Conservation (phyloP, 1,284 basidiomycete species). For the Fistulina hepatica region DNA sequence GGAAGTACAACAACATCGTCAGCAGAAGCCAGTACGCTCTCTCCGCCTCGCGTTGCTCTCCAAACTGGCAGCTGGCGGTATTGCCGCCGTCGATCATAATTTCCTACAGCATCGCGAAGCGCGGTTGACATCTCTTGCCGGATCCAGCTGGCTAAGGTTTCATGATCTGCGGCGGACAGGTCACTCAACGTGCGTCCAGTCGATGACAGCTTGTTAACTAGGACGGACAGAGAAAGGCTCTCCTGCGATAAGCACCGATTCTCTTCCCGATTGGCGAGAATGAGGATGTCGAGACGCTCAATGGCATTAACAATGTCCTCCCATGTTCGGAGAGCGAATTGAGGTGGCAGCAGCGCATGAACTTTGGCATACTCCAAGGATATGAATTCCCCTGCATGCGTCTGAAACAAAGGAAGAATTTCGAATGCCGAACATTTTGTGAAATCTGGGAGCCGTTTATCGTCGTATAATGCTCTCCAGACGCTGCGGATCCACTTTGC, state of each 20-base stretch:
- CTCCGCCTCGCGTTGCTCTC: no score
- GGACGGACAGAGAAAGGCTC: constrained; percentile 5
- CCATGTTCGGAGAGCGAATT: constrained; percentile 1
- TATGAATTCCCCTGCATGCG: constrained; percentile 7
- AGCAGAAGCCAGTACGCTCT: no score
- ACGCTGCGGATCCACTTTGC: constrained; percentile 7
- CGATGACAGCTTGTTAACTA: constrained; percentile 7
- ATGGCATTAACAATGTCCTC: constrained; percentile 8
- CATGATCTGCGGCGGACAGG: no score
- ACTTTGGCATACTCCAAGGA: constrained; percentile 9
- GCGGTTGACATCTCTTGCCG: no score
- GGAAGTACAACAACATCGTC: no score
- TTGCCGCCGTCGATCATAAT: no score
- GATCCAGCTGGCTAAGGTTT: no score
- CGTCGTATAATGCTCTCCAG: constrained; percentile 8
- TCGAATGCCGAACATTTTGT: constrained; percentile 1
- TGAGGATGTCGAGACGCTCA: neutral
- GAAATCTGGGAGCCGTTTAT: constrained; percentile 4
- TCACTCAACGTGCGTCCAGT: constrained; percentile 7
- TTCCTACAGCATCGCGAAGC: no score
- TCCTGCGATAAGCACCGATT: constrained; percentile 5
- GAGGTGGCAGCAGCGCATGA: no score
- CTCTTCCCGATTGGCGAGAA: constrained; percentile 9
- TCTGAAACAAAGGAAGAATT: constrained; percentile 7
- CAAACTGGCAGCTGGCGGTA: no score